phyloP scores from a whole-genome alignment of 148 eudicot genomes.

The Polygonum aviculare region DNA sequence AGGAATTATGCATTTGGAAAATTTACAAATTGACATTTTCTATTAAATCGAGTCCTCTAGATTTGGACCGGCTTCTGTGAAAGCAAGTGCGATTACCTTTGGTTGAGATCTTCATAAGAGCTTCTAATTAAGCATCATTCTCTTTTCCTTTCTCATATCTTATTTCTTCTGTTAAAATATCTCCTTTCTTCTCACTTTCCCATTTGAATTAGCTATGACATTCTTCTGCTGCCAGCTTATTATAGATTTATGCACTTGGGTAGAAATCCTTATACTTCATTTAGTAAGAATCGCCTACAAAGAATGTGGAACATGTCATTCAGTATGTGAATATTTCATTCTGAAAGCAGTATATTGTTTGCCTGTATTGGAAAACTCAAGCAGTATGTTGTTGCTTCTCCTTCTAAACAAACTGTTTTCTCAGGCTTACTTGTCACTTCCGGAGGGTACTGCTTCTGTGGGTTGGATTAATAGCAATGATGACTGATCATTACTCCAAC shows the following conservation, averaged over 20 bases:
- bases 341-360: not conserved
- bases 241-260: not conserved
- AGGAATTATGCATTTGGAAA: not conserved
- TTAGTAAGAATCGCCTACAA: not conserved
- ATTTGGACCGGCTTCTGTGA: not conserved
- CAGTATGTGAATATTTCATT: not conserved
- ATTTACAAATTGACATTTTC: not conserved
- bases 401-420: constrained; percentile 14
- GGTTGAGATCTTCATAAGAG: not conserved
- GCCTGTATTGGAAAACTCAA: not conserved
- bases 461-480: constrained; percentile 92
- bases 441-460: constrained; percentile 96
- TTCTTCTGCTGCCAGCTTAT: not conserved
- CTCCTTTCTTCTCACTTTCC: not conserved
- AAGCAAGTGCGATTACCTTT: not conserved
- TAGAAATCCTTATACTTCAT: not conserved
- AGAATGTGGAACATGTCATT: not conserved
- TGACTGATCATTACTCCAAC: constrained; percentile 91
- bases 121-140: not conserved
- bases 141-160: not conserved
- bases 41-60: not conserved
- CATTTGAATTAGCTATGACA: not conserved
- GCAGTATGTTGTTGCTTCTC: not conserved
- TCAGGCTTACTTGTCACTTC: constrained; percentile 96
- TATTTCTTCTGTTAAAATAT: not conserved